A percentile compares a stretch with the other conserved stretches of the same genome.
Conservation (phyloP, 2,329 filamentous ascomycete genomes). For the Paracorniculantispora psalliotae region DNA sequence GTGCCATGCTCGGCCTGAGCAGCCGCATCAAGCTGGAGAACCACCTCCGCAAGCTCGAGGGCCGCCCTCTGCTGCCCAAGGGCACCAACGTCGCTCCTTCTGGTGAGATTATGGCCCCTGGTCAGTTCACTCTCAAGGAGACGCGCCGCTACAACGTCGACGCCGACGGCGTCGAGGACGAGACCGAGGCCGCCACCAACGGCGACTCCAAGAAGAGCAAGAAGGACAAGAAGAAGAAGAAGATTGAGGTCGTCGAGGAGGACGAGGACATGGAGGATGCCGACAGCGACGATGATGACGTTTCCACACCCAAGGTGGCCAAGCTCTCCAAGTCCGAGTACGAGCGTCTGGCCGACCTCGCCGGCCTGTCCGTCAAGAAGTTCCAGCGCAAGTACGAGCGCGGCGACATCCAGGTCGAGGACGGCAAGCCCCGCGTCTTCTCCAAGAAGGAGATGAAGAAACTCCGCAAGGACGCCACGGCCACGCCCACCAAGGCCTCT, state of each 20-base stretch:
- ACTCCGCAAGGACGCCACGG: slow-evolving; percentile 54
- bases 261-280: slow-evolving; percentile 28
- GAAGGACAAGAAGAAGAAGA: slow-evolving; percentile 39
- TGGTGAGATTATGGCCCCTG: slow-evolving; percentile 56
- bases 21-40: slow-evolving; percentile 71
- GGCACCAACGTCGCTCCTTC: slow-evolving; percentile 71
- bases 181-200: slow-evolving; percentile 42
- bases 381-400: slow-evolving; percentile 75
- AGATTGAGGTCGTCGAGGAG: slow-evolving; percentile 37
- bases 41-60: slow-evolving; percentile 73
- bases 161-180: slow-evolving; percentile 74
- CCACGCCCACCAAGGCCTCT: slow-evolving; percentile 38
- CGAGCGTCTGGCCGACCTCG: slow-evolving; percentile 57
- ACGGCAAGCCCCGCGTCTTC: slow-evolving; percentile 61
- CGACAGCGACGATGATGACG: slow-evolving; percentile 27
- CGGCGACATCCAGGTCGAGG: slow-evolving; percentile 65
- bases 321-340: slow-evolving; percentile 53
- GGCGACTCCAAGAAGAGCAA: slow-evolving; percentile 35
- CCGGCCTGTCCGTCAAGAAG: slow-evolving; percentile 67
- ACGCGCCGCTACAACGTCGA: slow-evolving; percentile 91
- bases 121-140: slow-evolving; percentile 90
- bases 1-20: slow-evolving; percentile 70
- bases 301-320: slow-evolving; percentile 30
- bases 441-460: slow-evolving; percentile 78
- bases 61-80: slow-evolving; percentile 78